phyloP scores from a whole-genome alignment of 108 stramenopile species.

The Epipyxis sp. region DNA sequence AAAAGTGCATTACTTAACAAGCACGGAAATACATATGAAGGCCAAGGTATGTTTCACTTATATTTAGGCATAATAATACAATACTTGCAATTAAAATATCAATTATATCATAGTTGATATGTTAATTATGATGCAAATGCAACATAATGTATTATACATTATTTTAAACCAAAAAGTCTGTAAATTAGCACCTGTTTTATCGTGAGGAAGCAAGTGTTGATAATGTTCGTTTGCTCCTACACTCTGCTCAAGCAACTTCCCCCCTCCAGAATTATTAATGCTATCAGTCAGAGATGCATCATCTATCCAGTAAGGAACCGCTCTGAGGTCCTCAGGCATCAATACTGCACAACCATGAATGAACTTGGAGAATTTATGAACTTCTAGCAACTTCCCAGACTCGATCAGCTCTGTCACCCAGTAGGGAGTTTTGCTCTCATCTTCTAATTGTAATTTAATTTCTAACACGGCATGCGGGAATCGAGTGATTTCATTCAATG shows the following conservation, averaged over 20 bases:
- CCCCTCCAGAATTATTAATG: slow-evolving; percentile 46
- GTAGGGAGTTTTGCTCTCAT: slow-evolving; percentile 70
- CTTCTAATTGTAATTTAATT: slow-evolving; percentile 86
- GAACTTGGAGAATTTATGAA: slow-evolving; percentile 89
- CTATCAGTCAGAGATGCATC: slow-evolving; percentile 82
- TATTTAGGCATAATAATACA: too few relatives aligned
- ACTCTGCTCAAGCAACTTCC: neutral
- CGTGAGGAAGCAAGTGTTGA: slow-evolving; percentile 22
- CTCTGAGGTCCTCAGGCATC: slow-evolving; percentile 82
- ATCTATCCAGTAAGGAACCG: slow-evolving; percentile 94
- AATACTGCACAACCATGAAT: slow-evolving; percentile 81
- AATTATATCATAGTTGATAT: neutral
- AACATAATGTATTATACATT: neutral
- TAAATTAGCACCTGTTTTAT: neutral
- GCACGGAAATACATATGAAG: too few relatives aligned
- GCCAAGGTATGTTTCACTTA: too few relatives aligned
- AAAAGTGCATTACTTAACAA: too few relatives aligned
- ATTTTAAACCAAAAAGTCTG: neutral
- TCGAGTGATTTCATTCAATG: slow-evolving; percentile 76
- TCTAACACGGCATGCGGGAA: slow-evolving; percentile 95
- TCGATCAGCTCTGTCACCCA: slow-evolving; percentile 80
- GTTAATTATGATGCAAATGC: neutral
- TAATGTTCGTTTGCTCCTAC: slow-evolving; percentile 26
- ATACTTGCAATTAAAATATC: neutral
- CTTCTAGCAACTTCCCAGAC: slow-evolving; percentile 78